Evolutionary conservation across 768 basidiomycete species (phyloP).

Genomic region (Termitomyces sp.): DNA sequence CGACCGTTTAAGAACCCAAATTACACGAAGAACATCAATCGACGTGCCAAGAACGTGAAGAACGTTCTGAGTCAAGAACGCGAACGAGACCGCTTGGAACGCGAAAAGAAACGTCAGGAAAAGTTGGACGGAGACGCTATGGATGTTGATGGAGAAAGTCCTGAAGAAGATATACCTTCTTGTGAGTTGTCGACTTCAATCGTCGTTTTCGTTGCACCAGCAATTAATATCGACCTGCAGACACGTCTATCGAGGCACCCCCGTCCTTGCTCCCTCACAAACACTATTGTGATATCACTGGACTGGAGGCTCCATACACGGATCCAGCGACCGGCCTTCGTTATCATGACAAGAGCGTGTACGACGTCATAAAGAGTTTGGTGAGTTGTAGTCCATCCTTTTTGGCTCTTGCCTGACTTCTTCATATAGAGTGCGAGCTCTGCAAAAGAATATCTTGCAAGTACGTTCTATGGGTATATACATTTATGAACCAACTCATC

Average conservation of each 20-base stretch:
- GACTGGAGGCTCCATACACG: slow-evolving; percentile 80
- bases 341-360: slow-evolving; percentile 85
- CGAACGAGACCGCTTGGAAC: slow-evolving; percentile 65
- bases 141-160: slow-evolving; percentile 47
- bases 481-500: background rate
- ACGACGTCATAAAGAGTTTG: slow-evolving; percentile 72
- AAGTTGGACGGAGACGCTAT: slow-evolving; percentile 41
- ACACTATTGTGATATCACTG: slow-evolving; percentile 84
- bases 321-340: slow-evolving; percentile 77
- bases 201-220: background rate
- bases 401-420: background rate
- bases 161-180: slow-evolving; percentile 63
- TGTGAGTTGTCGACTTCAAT: slow-evolving; percentile 37
- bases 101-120: slow-evolving; percentile 51
- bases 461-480: slow-evolving; percentile 24
- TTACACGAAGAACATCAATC: slow-evolving; percentile 64
- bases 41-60: slow-evolving; percentile 78
- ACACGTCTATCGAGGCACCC: slow-evolving; percentile 79
- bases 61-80: slow-evolving; percentile 73
- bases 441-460: slow-evolving; percentile 73
- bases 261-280: slow-evolving; percentile 73
- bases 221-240: slow-evolving; percentile 27
- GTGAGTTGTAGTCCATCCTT: slow-evolving; percentile 30
- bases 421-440: slow-evolving; percentile 51
- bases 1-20: slow-evolving; percentile 75